A percentile compares a stretch with the other conserved stretches of the same genome.
These are phyloP conservation scores for Tricharina praecox DNA, from an alignment of 495 filamentous ascomycete species.

Conservation along the genomic window DNA sequence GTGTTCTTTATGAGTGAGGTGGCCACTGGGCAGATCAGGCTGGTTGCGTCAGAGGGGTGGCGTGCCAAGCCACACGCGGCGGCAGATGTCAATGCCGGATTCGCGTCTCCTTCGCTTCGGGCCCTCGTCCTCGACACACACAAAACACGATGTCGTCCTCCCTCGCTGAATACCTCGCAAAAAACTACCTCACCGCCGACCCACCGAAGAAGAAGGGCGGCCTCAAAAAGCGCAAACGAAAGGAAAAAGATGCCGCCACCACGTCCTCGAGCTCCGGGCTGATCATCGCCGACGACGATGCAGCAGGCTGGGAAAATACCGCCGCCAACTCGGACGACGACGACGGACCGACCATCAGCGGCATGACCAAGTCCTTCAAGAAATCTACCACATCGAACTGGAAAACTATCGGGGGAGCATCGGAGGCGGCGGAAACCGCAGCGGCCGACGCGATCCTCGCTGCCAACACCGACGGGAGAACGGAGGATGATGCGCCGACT, in stretches of 20 bases:
- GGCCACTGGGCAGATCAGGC: background rate
- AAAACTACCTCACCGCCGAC: slow-evolving; percentile 82
- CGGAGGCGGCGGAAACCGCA: slow-evolving; percentile 36
- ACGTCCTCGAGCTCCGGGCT: too few species aligned
- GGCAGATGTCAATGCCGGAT: background rate
- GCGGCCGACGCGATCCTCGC: slow-evolving; percentile 75
- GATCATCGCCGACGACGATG: slow-evolving; percentile 82
- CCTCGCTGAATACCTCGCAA: slow-evolving; percentile 77
- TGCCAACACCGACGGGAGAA: slow-evolving; percentile 40
- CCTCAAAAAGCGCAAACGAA: slow-evolving; percentile 67
- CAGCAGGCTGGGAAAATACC: slow-evolving; percentile 45
- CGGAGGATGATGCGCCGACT: slow-evolving; percentile 35
- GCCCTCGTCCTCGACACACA: background rate
- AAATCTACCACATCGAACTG: slow-evolving; percentile 61
- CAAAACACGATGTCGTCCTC: slow-evolving; percentile 34
- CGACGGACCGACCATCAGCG: slow-evolving; percentile 31
- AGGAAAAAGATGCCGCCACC: slow-evolving; percentile 22
- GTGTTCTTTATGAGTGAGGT: slow-evolving; percentile 3
- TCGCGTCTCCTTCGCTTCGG: background rate
- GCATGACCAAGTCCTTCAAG: slow-evolving; percentile 51
- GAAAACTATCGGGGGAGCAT: slow-evolving; percentile 46
- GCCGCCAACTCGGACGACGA: slow-evolving; percentile 33
- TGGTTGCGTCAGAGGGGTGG: background rate
- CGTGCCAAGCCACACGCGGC: background rate
- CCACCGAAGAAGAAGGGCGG: slow-evolving; percentile 55